Conservation (phyloP, 306 rosid genomes). For the Phaseolus lunatus region DNA sequence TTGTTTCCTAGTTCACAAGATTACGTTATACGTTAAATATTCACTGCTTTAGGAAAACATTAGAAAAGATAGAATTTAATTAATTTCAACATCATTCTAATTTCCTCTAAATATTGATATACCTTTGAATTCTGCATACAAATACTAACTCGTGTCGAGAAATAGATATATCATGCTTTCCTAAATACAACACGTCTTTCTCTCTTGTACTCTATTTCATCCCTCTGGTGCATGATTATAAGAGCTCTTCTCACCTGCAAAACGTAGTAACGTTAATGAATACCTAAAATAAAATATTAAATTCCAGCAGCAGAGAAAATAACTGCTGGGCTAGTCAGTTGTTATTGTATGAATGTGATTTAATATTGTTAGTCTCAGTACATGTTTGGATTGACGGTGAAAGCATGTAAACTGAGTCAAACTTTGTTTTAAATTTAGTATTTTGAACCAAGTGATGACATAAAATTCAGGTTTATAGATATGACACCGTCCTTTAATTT, state of each 20-base stretch:
- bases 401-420: too few relatives aligned
- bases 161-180: constrained; percentile 60
- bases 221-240: constrained; percentile 96
- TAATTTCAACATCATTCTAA: neutral
- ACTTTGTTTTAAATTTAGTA: too few relatives aligned
- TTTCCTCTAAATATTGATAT: neutral
- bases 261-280: constrained; percentile 33
- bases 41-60: too few relatives aligned
- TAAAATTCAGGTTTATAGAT: constrained; percentile 23
- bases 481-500: constrained; percentile 7
- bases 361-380: neutral
- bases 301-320: neutral
- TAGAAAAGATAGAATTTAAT: neutral
- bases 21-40: too few relatives aligned
- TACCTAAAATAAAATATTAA: neutral
- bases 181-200: constrained; percentile 82
- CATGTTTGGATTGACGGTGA: too few relatives aligned
- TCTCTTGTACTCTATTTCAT: constrained; percentile 97
- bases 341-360: constrained; percentile 14
- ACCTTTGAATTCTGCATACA: neutral
- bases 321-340: constrained; percentile 8
- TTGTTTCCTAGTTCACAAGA: too few relatives aligned
- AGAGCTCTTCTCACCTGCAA: constrained; percentile 98
- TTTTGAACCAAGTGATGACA: neutral
- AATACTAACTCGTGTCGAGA: neutral